Base-by-base conservation (phyloP, 805 yeast species). In the Hanseniaspora nectarophila region DNA sequence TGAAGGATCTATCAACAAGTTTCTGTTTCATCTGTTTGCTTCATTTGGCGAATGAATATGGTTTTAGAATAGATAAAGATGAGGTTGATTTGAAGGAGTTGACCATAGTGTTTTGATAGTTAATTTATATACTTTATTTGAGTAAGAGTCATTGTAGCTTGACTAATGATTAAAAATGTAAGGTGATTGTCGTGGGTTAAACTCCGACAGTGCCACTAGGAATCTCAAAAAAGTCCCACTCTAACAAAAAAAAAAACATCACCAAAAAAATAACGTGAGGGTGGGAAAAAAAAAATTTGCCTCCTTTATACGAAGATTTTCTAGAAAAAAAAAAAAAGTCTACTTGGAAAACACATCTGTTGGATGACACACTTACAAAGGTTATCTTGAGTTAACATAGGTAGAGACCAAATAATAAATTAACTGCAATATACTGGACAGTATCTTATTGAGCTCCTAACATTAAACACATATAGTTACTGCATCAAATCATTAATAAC, bases 31-130 rank as follows among this genome's bases (percentile, higher is more conserved):
- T 87, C 54, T 84, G 95, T 59, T 67, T 86, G 60, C 67, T 87
- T 33, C 96, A 87, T 67, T 69, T 87, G 57, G 95, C 95, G 13
- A 87, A 88, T 62, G 96, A 87, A 63, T 81, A 84, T 60, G 90
- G 89, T 1, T 69, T 87, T 29, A 61, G 69, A 6, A 73, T 87
- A 7, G 68, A 71, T 16, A 75, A 76, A 55, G 74, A 69, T 6
- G 54, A 51, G 3, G 23, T 12, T 1, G 62, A 65, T 21, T 68
- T 57, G 38, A 60, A 59, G 18, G 67, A 66, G 44, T 53, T 66
- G 28, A 49, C 47, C 8, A 57, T 63, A 7, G 55, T 49, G 12
- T 57, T 56, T 40, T 28, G 16, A 43, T 31, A 12, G 4, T n/a
- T n/a, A n/a, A n/a, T n/a, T n/a, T n/a, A n/a, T n/a, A n/a, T n/a